These are phyloP conservation scores for Bryoglossum gracile DNA, from an alignment of 495 filamentous ascomycete genomes.

Conservation along the genomic window DNA sequence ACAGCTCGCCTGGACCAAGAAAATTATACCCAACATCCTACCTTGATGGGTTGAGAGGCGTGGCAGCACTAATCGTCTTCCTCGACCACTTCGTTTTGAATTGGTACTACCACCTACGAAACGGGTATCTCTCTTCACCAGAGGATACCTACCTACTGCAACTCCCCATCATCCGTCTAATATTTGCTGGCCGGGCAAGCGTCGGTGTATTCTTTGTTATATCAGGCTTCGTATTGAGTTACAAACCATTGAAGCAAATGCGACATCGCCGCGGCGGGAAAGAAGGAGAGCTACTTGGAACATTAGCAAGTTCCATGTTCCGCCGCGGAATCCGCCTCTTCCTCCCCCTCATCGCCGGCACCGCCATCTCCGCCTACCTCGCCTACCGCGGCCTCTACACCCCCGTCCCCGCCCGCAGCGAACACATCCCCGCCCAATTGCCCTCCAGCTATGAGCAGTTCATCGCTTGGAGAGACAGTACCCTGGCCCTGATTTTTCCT, in stretches of 20 bases:
- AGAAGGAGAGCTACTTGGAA: conserved; percentile 23
- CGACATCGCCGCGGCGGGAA: conserved; percentile 34
- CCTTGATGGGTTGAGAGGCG: conserved; percentile 46
- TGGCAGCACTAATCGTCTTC: conserved; percentile 46
- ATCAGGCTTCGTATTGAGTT: conserved; percentile 59
- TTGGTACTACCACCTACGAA: conserved; percentile 26
- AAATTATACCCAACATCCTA: conserved; percentile 42
- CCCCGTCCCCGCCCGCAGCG: neutral
- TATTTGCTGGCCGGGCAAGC: conserved; percentile 58
- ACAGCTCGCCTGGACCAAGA: neutral
- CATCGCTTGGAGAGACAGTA: conserved; percentile 40
- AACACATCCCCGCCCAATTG: conserved; percentile 17
- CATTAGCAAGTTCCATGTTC: conserved; percentile 51
- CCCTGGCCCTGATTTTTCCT: conserved; percentile 28
- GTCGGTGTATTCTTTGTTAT: conserved; percentile 69
- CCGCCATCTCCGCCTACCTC: conserved; percentile 38
- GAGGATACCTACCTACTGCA: conserved; percentile 39
- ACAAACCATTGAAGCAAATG: conserved; percentile 50
- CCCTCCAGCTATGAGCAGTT: conserved; percentile 38
- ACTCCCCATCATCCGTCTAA: conserved; percentile 52
- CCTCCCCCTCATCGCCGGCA: conserved; percentile 50
- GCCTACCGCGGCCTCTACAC: neutral
- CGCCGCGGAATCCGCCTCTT: conserved; percentile 55
- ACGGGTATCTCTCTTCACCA: conserved; percentile 35
- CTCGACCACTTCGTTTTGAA: conserved; percentile 35